Percentiles rank a stretch among this genome's conserved stretches.
phyloP scores from a whole-genome alignment of 2,329 filamentous ascomycete species.

The Trichoderma koningii region DNA sequence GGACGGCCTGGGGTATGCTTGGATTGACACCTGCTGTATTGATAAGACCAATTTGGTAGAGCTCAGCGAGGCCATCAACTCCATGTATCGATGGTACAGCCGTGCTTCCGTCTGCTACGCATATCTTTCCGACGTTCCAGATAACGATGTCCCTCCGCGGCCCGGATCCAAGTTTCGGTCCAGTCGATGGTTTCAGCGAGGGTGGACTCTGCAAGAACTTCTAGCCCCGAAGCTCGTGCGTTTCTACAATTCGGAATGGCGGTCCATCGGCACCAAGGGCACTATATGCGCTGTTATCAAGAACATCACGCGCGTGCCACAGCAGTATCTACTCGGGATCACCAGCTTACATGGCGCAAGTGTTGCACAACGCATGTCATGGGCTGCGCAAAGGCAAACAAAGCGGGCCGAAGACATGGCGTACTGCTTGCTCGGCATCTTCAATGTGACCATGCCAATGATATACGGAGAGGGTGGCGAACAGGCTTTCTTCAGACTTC shows the following conservation, averaged over 20 bases:
- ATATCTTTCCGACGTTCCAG: slow-evolving; percentile 28
- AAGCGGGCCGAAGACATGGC: slow-evolving; percentile 30
- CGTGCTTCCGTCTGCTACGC: slow-evolving; percentile 27
- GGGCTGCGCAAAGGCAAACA: slow-evolving; percentile 29
- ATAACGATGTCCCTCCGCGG: background rate
- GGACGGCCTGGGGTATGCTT: slow-evolving; percentile 29
- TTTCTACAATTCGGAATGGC: slow-evolving; percentile 33
- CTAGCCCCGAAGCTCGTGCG: slow-evolving; percentile 31
- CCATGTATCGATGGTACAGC: slow-evolving; percentile 31
- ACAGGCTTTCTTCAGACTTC: slow-evolving; percentile 29
- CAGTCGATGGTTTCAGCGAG: slow-evolving; percentile 33
- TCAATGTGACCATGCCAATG: slow-evolving; percentile 29
- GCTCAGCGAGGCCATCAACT: slow-evolving; percentile 30
- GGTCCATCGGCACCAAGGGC: slow-evolving; percentile 13
- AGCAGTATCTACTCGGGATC: slow-evolving; percentile 20
- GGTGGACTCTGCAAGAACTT: slow-evolving; percentile 36
- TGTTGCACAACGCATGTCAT: slow-evolving; percentile 33
- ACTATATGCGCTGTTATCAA: slow-evolving; percentile 31
- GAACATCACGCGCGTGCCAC: slow-evolving; percentile 36
- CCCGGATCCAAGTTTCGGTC: slow-evolving; percentile 8
- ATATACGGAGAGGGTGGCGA: slow-evolving; percentile 31
- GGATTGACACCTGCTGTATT: slow-evolving; percentile 32
- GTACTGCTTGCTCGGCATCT: slow-evolving; percentile 32
- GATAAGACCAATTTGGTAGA: slow-evolving; percentile 29
- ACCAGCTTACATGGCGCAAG: slow-evolving; percentile 25